Conservation (phyloP, 257 asterid genomes). For the Solanum chilense region DNA sequence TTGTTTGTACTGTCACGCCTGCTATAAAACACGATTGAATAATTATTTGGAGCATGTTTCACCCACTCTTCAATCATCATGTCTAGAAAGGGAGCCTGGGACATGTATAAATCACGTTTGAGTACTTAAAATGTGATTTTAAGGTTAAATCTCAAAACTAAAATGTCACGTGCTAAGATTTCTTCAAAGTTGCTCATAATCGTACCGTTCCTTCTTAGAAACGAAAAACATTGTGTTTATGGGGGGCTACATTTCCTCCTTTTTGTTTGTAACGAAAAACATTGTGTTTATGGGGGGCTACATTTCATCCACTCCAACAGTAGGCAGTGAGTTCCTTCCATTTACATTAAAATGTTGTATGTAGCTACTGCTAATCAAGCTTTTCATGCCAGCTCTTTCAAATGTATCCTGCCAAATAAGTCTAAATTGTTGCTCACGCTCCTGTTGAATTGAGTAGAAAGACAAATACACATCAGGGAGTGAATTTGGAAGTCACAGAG, state of each 20-base stretch:
- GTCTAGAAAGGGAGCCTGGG: background rate
- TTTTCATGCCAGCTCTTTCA: background rate
- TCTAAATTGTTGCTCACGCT: background rate
- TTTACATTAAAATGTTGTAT: background rate
- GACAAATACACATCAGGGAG: background rate
- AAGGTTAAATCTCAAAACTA: background rate
- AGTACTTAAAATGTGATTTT: background rate
- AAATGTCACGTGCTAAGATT: background rate
- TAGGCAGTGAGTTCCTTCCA: background rate
- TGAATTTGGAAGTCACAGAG: background rate
- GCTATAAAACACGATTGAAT: background rate
- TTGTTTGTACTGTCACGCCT: background rate
- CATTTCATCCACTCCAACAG: background rate
- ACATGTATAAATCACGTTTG: background rate
- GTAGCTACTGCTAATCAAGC: background rate
- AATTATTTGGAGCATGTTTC: background rate
- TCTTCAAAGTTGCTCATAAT: background rate
- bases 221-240: background rate
- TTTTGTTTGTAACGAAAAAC: background rate
- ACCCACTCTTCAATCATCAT: background rate
- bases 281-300: background rate
- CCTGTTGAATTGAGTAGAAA: background rate
- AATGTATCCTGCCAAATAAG: background rate
- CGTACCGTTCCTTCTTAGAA: background rate
- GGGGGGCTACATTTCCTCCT: background rate